Conservation (phyloP, 208 protist species). For the Leishmania aethiopica region DNA sequence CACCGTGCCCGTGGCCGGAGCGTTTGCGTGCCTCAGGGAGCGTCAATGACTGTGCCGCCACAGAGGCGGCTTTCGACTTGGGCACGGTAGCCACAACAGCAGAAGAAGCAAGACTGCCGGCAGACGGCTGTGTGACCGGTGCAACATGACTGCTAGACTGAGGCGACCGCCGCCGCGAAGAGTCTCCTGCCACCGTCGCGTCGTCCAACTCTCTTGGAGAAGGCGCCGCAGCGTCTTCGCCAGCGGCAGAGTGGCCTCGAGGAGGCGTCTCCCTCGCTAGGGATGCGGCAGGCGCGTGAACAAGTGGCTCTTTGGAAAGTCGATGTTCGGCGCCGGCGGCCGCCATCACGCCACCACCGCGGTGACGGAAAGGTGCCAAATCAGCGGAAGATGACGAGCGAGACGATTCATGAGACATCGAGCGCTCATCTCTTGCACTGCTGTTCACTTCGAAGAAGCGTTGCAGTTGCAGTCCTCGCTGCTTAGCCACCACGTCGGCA, state of each 20-base stretch:
- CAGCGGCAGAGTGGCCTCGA: neutral
- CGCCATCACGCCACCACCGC: neutral
- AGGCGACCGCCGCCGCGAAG: neutral
- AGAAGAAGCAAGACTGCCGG: neutral
- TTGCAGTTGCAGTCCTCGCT: neutral
- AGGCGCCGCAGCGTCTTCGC: neutral
- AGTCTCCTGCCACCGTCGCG: neutral
- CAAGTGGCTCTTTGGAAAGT: neutral
- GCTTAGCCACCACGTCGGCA: neutral
- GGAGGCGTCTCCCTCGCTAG: neutral
- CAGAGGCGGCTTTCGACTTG: neutral
- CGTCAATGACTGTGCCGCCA: neutral
- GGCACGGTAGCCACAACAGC: neutral
- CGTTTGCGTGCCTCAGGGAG: neutral
- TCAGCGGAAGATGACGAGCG: constrained; percentile 2
- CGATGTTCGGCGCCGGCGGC: neutral
- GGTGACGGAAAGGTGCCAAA: neutral
- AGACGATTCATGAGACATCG: neutral
- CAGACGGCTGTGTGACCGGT: neutral
- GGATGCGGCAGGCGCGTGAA: neutral
- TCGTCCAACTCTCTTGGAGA: neutral
- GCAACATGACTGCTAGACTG: constrained; percentile 1
- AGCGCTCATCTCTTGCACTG: neutral
- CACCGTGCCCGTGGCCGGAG: neutral
- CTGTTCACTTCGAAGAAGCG: constrained; percentile 7